A percentile compares a stretch with the other conserved stretches of the same genome.
Conservation (phyloP, 1,139 yeast genomes). For the Kodamaea suecica region DNA sequence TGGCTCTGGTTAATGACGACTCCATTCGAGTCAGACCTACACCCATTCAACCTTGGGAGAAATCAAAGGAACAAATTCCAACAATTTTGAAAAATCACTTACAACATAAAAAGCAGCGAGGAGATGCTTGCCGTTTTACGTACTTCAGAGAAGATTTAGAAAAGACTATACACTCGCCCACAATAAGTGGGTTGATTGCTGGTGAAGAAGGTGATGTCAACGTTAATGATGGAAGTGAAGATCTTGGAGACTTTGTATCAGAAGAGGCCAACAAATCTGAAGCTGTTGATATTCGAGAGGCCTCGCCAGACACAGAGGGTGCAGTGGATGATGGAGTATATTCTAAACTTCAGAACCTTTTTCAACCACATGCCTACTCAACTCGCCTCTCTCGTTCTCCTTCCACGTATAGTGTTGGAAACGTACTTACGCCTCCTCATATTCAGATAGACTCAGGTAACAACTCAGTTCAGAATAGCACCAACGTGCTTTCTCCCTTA, state of each 20-base stretch:
- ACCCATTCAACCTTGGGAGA: constrained; percentile 75
- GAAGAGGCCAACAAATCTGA: neutral
- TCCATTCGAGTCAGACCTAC: constrained; percentile 70
- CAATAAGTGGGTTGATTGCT: constrained; percentile 69
- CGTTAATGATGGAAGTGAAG: constrained; percentile 9
- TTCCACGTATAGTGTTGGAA: constrained; percentile 12
- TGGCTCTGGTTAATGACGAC: constrained; percentile 30
- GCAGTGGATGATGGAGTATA: constrained; percentile 1
- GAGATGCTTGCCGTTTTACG: constrained; percentile 60
- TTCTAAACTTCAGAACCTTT: constrained; percentile 26
- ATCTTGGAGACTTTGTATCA: constrained; percentile 10
- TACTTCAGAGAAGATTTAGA: constrained; percentile 89
- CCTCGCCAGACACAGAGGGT: neutral
- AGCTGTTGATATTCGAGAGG: neutral
- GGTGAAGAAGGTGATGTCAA: constrained; percentile 4
- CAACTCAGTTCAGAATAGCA: constrained; percentile 6
- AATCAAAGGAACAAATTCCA: constrained; percentile 30
- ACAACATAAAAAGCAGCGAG: constrained; percentile 19
- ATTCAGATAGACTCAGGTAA: constrained; percentile 5
- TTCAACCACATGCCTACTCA: constrained; percentile 27
- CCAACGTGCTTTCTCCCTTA: constrained; percentile 10
- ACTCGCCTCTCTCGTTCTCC: constrained; percentile 13
- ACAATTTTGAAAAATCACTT: constrained; percentile 27
- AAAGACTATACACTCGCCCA: constrained; percentile 86
- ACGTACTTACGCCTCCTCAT: constrained; percentile 6